A percentile compares a stretch with the other conserved stretches of the same genome.
Conservation (phyloP, 2,329 filamentous ascomycete genomes). For the Sarocladium strictum region DNA sequence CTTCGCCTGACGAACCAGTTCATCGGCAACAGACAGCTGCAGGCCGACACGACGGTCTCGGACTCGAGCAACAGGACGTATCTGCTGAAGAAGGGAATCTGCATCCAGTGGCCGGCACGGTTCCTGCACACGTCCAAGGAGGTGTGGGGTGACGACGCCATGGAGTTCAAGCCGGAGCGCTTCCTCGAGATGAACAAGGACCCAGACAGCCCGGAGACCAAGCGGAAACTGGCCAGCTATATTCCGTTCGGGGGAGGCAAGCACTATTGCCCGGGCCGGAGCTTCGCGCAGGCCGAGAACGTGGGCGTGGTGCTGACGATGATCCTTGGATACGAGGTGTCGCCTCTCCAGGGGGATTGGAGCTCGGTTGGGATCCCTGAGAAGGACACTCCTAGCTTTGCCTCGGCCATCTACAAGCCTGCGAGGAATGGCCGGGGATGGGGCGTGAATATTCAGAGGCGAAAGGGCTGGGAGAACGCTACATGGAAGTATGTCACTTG, state of each 20-base stretch:
- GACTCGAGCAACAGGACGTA: conserved; percentile 16
- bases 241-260: conserved; percentile 27
- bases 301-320: conserved; percentile 23
- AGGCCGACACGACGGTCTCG: conserved; percentile 28
- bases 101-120: conserved; percentile 12
- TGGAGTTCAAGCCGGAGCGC: conserved; percentile 10
- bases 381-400: conserved; percentile 8
- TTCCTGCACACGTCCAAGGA: conserved; percentile 7
- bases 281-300: conserved; percentile 28
- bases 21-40: conserved; percentile 19
- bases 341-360: conserved; percentile 13
- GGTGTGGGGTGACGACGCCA: conserved; percentile 11
- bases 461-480: conserved; percentile 13
- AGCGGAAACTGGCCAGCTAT: conserved; percentile 15
- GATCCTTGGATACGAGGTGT: conserved; percentile 25
- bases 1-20: conserved; percentile 25
- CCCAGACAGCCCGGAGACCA: conserved; percentile 8
- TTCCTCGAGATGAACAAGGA: conserved; percentile 10
- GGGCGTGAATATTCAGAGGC: conserved; percentile 10
- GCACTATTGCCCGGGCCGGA: conserved; percentile 26
- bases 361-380: conserved; percentile 7
- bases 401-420: conserved; percentile 12
- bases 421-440: conserved; percentile 10
- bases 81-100: conserved; percentile 19
- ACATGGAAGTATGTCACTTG: conserved; percentile 11